Base-by-base conservation (phyloP, 257 asterid genomes). In the Lithospermum erythrorhizon region DNA sequence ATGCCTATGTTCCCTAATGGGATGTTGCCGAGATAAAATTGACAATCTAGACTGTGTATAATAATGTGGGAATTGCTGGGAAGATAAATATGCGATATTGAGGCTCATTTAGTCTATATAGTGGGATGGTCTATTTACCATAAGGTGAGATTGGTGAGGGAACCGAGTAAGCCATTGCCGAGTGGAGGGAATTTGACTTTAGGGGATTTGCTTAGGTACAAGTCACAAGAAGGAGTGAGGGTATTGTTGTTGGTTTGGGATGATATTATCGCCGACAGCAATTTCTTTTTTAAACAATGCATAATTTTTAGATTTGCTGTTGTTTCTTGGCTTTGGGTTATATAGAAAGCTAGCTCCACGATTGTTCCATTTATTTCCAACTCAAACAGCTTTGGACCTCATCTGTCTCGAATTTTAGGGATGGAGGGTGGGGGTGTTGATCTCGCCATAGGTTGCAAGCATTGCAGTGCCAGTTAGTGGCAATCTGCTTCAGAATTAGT, bases 191-290 rank as follows among this genome's bases (percentile, higher is more conserved):
- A 85, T 70, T 73, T 87, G 87, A 87, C 65, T 65, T 73, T 90
- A 58, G 97, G 97, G 23, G 97, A 90, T 59, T 63, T 90, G 73
- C 84, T 90, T 10, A 87, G 82, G 72, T 90, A 87, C 63, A 90
- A 90, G 68, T 90, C 97, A 35, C 94, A 90, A 70, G 97, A 90
- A 76, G 97, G 97, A 53, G 97, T 85, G 72, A 75, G 97, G 69
- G 97, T 90, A 11, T 69, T 90, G 82, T 59, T 90, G 76, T 72
- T 90, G 84, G 96, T 87, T 85, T 87, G 97, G 97, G 96, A 90
- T 69, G 97, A 90, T 53, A 90, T 85, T 75, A 90, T 90, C 97
- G 21, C 97, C n/a, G n/a, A 90, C 70, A 77, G 72, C 84, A 90
- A 80, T 73, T 87, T 90, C 74, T 80, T 82, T n/a, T 45, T 64